Evolutionary conservation across 768 basidiomycete species (phyloP).

Genomic region (Exidia glandulosa): DNA sequence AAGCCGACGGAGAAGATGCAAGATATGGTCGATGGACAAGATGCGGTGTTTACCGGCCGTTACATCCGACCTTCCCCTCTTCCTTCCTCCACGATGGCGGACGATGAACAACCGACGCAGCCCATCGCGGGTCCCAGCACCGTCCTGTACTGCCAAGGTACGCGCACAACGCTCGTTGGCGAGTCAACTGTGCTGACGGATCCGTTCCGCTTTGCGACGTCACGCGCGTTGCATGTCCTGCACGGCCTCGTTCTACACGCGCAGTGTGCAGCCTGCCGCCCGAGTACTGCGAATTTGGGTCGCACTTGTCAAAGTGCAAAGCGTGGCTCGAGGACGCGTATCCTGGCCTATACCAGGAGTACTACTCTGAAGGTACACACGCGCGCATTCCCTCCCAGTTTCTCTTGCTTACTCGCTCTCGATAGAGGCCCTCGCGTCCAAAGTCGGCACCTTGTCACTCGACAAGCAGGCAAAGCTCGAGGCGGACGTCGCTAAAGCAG

Average conservation of each 20-base stretch:
- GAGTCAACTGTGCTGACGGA: too few relatives aligned
- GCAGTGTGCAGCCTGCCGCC: constrained; percentile 82
- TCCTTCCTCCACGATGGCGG: too few relatives aligned
- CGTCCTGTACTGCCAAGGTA: too few relatives aligned
- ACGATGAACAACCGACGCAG: too few relatives aligned
- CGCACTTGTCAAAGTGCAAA: constrained; percentile 81
- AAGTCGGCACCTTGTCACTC: constrained; percentile 67
- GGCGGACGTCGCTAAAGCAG: constrained; percentile 58
- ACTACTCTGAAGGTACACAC: constrained; percentile 75
- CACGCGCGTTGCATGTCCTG: too few relatives aligned
- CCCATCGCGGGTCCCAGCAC: too few relatives aligned
- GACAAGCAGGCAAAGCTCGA: constrained; percentile 76
- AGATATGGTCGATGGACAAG: too few relatives aligned
- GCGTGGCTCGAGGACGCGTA: constrained; percentile 72
- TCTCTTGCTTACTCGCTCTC: neutral
- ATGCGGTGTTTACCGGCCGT: too few relatives aligned
- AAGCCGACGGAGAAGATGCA: too few relatives aligned
- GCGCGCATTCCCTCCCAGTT: neutral
- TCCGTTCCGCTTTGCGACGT: too few relatives aligned
- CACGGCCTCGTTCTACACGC: neutral
- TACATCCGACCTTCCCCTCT: too few relatives aligned
- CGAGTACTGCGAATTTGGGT: constrained; percentile 96
- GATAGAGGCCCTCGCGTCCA: constrained; percentile 67
- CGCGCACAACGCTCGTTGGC: too few relatives aligned
- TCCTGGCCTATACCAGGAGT: constrained; percentile 58